Evolutionary conservation across 192 early-diverging fungal genomes (phyloP).

Genomic region (Chytriomyces sp.): DNA sequence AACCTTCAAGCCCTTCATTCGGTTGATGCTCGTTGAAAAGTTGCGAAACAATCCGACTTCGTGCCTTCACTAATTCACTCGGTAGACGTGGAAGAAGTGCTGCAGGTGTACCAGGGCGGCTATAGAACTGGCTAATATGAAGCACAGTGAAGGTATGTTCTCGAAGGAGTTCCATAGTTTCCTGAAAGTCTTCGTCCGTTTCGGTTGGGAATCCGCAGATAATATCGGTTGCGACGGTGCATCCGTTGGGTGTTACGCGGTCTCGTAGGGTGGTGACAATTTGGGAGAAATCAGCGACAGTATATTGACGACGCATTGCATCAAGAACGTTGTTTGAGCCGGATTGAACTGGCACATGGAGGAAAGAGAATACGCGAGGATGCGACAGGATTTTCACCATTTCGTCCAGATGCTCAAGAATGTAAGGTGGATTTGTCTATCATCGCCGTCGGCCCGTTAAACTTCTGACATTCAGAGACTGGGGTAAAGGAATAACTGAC

Average conservation of each 20-base stretch:
- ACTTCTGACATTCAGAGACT: neutral
- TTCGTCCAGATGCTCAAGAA: constrained; percentile 57
- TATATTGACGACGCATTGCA: constrained; percentile 61
- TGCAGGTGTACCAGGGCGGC: constrained; percentile 65
- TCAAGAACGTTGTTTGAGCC: constrained; percentile 54
- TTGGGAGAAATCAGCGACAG: constrained; percentile 49
- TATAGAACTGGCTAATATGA: constrained; percentile 68
- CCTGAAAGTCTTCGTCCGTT: constrained; percentile 55
- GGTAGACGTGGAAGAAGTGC: constrained; percentile 51
- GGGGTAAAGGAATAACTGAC: neutral
- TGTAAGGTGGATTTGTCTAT: constrained; percentile 66
- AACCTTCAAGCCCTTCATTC: constrained; percentile 40
- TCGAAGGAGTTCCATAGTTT: constrained; percentile 52
- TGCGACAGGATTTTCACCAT: constrained; percentile 57
- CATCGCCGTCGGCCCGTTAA: neutral
- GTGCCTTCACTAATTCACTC: constrained; percentile 56
- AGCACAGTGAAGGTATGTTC: constrained; percentile 55
- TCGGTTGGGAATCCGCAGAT: constrained; percentile 69
- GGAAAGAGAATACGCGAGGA: constrained; percentile 62
- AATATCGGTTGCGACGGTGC: constrained; percentile 62
- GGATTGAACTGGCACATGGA: constrained; percentile 66
- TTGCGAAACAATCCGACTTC: constrained; percentile 48
- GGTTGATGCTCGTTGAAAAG: constrained; percentile 54
- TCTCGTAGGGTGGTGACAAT: constrained; percentile 46
- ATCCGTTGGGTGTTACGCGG: constrained; percentile 39